phyloP scores from a whole-genome alignment of 495 filamentous ascomycete species.

The Bathelium albidoporum region DNA sequence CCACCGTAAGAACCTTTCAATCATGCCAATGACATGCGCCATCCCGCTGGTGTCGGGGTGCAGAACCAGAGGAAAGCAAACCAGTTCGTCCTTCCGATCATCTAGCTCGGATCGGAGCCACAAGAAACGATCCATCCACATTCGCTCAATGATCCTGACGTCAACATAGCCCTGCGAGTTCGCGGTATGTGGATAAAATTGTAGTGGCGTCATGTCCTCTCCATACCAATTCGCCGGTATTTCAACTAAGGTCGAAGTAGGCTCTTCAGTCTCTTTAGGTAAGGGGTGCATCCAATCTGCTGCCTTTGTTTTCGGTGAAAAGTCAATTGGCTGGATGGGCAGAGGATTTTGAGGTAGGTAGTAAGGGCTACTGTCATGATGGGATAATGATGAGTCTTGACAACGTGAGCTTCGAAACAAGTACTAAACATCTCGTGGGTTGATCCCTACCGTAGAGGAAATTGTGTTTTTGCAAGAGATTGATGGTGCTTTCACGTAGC shows the following conservation, averaged over 20 bases:
- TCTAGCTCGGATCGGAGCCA: conserved; percentile 23
- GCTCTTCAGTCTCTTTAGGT: conserved; percentile 15
- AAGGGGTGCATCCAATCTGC: conserved; percentile 47
- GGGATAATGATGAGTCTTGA: conserved; percentile 41
- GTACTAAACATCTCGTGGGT: neutral
- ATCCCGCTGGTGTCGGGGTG: conserved; percentile 54
- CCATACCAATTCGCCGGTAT: conserved; percentile 48
- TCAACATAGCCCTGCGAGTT: conserved; percentile 47
- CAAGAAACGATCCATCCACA: conserved; percentile 46
- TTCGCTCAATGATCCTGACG: conserved; percentile 40
- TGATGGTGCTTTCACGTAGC: conserved; percentile 43
- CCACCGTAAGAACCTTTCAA: conserved; percentile 46
- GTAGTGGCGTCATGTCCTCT: conserved; percentile 50
- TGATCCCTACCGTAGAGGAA: conserved; percentile 37
- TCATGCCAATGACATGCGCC: conserved; percentile 52
- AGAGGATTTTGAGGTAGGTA: conserved; percentile 38
- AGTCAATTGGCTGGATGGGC: conserved; percentile 42
- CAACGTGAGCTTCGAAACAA: neutral
- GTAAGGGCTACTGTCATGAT: conserved; percentile 46
- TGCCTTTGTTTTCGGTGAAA: conserved; percentile 36
- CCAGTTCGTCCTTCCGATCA: conserved; percentile 22
- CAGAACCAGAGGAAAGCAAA: conserved; percentile 42
- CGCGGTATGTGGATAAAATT: conserved; percentile 39
- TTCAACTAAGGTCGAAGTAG: conserved; percentile 36
- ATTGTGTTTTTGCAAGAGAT: conserved; percentile 43